Base-by-base conservation (phyloP, 2,329 filamentous ascomycete species). In the Grosmannia huntii region DNA sequence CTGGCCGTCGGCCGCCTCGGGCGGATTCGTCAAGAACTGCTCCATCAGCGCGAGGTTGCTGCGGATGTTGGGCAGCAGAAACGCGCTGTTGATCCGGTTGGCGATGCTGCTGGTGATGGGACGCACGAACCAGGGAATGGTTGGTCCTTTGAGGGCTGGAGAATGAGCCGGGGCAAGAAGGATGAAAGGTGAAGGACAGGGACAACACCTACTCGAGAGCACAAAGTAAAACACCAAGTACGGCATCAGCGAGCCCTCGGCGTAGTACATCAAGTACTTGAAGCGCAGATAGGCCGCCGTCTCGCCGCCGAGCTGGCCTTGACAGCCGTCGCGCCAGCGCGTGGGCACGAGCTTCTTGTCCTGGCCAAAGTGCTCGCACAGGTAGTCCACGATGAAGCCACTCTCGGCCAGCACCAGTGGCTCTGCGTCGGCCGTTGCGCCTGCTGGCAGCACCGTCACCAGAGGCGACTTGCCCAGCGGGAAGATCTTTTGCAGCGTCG, bases 391-490 rank as follows among this genome's bases (percentile, higher is more conserved):
- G 65, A 96, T 92, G 60, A 85, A 80, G 6, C 81, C 90, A 51
- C 86, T 92, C 73, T 97, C 92, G 11, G 89, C 89, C 53, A 96
- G 73, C 0, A 92, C 80, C 12, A 82, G 66, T 2, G 79, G 74
- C 63, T 79, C 68, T 6, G 64, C 57, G 19, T 36, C 52, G 16
- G 49, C 28, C 5, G 53, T 50, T 3, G 27, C 57, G 4, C 65
- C 72, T 0, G 73, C 64, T 0, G 74, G 68, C n/a, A 71, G 73
- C 64, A 96, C 75, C 10, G 80, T 81, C 63, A 97, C 74, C 49
- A 92, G 74, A 0, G 92, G 92, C 1, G 89, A 90, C 70, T 96
- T 96, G 61, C 92, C 92, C 4, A 96, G 77, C 0, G 89, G 86
- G 67, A 96, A 90, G 44, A 95, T 73, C 62, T 89, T 77, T 66